phyloP scores from a whole-genome alignment of 495 filamentous ascomycete genomes.

The Margaritispora aquatica region DNA sequence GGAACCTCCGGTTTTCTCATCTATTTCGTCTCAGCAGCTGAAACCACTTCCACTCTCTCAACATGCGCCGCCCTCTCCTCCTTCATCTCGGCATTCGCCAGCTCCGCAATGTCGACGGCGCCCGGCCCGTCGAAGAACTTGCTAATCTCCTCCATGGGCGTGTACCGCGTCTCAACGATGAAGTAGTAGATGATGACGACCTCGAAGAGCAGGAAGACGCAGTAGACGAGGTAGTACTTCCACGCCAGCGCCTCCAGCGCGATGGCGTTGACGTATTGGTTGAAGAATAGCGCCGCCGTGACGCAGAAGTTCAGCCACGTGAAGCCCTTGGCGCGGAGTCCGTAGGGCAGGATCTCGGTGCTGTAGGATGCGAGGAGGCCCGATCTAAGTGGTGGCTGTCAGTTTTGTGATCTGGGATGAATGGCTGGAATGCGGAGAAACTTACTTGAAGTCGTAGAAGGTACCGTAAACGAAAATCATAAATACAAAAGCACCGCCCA shows the following conservation, averaged over 20 bases:
- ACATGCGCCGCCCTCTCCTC: neutral
- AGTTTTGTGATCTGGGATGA: neutral
- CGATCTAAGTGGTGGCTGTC: neutral
- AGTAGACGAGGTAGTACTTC: slow-evolving; percentile 39
- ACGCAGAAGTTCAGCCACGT: slow-evolving; percentile 3
- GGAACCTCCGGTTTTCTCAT: neutral
- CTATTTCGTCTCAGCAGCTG: neutral
- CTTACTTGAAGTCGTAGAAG: slow-evolving; percentile 24
- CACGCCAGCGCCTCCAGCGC: slow-evolving; percentile 29
- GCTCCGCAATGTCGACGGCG: neutral
- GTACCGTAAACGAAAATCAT: slow-evolving; percentile 30
- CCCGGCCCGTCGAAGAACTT: slow-evolving; percentile 37
- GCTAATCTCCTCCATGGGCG: slow-evolving; percentile 42
- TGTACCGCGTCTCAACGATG: slow-evolving; percentile 41
- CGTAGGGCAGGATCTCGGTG: slow-evolving; percentile 49
- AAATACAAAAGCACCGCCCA: slow-evolving; percentile 24
- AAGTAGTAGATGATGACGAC: slow-evolving; percentile 33
- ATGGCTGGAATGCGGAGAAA: slow-evolving; percentile 5
- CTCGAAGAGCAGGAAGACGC: slow-evolving; percentile 36
- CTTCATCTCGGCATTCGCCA: slow-evolving; percentile 1
- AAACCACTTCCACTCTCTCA: neutral
- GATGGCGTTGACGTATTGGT: slow-evolving; percentile 28
- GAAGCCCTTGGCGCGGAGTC: slow-evolving; percentile 42
- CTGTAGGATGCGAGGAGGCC: slow-evolving; percentile 9
- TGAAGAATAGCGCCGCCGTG: slow-evolving; percentile 31